Evolutionary conservation across 352 stramenopile species (phyloP), one percentile per base, ranked within the genome.

Genomic region (Phytophthora colocasiae): DNA sequence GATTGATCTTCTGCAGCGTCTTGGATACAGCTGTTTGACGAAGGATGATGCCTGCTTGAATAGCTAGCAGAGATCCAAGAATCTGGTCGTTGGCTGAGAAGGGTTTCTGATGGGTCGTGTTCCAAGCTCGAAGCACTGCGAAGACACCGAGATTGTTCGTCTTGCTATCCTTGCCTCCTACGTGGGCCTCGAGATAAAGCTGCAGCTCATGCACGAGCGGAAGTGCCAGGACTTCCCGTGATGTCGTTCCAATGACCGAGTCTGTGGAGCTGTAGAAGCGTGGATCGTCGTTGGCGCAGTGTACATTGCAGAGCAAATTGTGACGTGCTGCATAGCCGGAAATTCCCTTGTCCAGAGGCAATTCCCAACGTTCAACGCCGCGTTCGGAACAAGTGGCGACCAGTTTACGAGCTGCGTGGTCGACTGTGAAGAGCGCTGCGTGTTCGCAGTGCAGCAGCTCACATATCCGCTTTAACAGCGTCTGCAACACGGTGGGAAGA

Each of bases 1-100:
- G 73, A 59, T 90, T 85, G 38, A 87, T 77, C 31, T 79, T 80
- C 29, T 91, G 78, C 11, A 93, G 45, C 26, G 74, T 78, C 15
- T 81, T 75, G 8, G 55, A 63, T 53, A 81, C 76, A 31, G 66
- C 56, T 6, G 75, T 77, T 58, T 93, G 83, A 5, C 81, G 69
- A 15, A 91, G 69, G 29, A 91, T 58, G 24, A 80, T 77, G 1
- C 81, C 85, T 1, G 84, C 76, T 47, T 93, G 83, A 38, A 89
- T 80, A 10, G 73, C 80, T 12, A 92, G 61, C 0, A 93, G 56
- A 10, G 66, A 63, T n/a, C 70, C 80, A 0, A 92, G 52, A 52
- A 93, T 90, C 64, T 91, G 80, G 54, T 93, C 85, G 49, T 91
- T 92, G n/a, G 76, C 5, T 1, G 81, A 83, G 54, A 93, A 93